Evolutionary conservation across 106 monocot species (phyloP).

Genomic region (Amphibolis antarctica): DNA sequence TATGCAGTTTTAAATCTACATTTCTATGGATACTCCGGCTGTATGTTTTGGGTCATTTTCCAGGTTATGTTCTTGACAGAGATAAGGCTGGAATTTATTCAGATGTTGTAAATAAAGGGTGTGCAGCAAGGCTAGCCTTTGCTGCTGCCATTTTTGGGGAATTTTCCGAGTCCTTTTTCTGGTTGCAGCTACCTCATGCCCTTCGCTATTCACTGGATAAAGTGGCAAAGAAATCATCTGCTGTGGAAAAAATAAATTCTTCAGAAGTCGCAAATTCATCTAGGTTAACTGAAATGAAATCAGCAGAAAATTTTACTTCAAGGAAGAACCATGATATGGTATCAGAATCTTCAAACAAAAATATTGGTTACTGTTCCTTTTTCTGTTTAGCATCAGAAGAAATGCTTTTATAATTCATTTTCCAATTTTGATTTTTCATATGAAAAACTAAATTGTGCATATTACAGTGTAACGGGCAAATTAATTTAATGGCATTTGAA

Average conservation of each 20-base stretch:
- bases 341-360: conserved; percentile 12
- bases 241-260: conserved; percentile 10
- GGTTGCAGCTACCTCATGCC: conserved; percentile 90
- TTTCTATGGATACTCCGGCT: neutral
- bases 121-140: conserved; percentile 78
- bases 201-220: conserved; percentile 58
- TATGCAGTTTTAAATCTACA: neutral
- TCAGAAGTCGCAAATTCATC: conserved; percentile 33
- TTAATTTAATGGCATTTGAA: conserved; percentile 70
- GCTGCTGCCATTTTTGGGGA: conserved; percentile 94
- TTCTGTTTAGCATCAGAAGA: neutral
- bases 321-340: conserved; percentile 14
- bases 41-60: neutral
- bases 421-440: neutral
- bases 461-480: conserved; percentile 58
- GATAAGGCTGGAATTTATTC: conserved; percentile 62
- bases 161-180: conserved; percentile 79
- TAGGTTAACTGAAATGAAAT: conserved; percentile 32
- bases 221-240: conserved; percentile 32
- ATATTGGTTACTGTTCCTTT: neutral
- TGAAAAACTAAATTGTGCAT: neutral
- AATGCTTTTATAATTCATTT: neutral
- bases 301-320: conserved; percentile 29
- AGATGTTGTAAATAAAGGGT: conserved; percentile 58
- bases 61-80: conserved; percentile 85